Conservation (phyloP, 495 filamentous ascomycete species). For the Podospora sp. region DNA sequence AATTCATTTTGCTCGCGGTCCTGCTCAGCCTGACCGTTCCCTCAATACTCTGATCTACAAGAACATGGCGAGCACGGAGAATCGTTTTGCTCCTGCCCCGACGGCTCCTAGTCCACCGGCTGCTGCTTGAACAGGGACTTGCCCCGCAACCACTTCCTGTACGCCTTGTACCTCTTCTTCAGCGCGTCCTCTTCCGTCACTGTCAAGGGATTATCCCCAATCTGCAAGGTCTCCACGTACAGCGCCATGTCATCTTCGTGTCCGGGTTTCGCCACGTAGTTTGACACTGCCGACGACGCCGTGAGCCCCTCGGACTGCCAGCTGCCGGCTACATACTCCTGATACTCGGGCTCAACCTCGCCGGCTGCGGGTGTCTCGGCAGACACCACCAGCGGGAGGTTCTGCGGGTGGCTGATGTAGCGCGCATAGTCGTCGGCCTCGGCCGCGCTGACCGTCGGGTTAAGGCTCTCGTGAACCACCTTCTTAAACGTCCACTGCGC, state of each 20-base stretch:
- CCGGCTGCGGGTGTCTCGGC: constrained; percentile 56
- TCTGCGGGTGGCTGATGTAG: constrained; percentile 91
- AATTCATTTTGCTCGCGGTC: too few relatives aligned
- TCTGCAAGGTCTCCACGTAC: constrained; percentile 72
- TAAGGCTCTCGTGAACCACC: constrained; percentile 75
- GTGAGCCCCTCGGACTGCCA: constrained; percentile 48
- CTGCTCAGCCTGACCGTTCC: not conserved
- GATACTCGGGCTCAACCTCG: constrained; percentile 65
- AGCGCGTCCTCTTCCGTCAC: constrained; percentile 78
- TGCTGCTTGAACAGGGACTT: constrained; percentile 94
- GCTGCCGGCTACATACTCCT: constrained; percentile 68
- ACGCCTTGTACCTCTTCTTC: constrained; percentile 95
- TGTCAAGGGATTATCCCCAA: constrained; percentile 82
- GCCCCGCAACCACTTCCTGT: constrained; percentile 88
- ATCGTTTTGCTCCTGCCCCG: constrained; percentile 7
- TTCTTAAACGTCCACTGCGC: constrained; percentile 88
- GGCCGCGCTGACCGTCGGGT: constrained; percentile 69
- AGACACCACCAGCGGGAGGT: constrained; percentile 82
- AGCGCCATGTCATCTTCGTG: constrained; percentile 70
- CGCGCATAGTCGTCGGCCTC: constrained; percentile 85
- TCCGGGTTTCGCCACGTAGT: constrained; percentile 14
- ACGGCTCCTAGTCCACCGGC: constrained; percentile 60
- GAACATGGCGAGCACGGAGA: constrained; percentile 12
- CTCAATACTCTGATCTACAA: not conserved
- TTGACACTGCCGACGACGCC: not conserved